Evolutionary conservation across 345 rosid genomes (phyloP).

Genomic region (Pugionium cornutum): DNA sequence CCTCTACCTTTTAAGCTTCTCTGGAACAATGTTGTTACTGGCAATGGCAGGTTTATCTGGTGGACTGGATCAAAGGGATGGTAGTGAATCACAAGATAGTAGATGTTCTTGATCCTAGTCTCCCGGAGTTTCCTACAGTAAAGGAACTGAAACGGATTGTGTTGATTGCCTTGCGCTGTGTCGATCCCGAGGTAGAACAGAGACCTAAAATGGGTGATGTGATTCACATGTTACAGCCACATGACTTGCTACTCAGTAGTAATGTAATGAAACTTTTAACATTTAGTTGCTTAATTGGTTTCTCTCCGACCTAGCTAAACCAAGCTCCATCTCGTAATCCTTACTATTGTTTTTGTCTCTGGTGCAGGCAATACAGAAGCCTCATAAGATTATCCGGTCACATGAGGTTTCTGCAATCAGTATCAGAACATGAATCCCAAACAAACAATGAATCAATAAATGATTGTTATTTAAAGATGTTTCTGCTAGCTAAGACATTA

Average conservation of each 20-base stretch:
- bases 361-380: conserved; percentile 39
- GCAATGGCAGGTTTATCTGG: conserved; percentile 55
- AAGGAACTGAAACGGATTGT: conserved; percentile 66
- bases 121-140: conserved; percentile 51
- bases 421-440: conserved; percentile 35
- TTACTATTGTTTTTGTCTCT: conserved; percentile 2
- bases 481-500: not conserved
- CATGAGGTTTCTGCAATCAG: conserved; percentile 9
- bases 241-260: conserved; percentile 54
- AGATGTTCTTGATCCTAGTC: conserved; percentile 58
- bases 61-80: conserved; percentile 74
- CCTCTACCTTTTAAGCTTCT: not conserved
- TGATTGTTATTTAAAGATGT: not conserved
- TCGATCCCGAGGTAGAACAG: conserved; percentile 54
- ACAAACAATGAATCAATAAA: too few relatives aligned
- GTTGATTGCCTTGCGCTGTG: conserved; percentile 67
- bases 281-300: conserved; percentile 7
- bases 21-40: conserved; percentile 4
- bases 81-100: conserved; percentile 51
- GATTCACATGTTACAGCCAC: conserved; percentile 72
- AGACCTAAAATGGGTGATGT: conserved; percentile 80
- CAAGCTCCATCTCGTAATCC: not conserved
- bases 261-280: conserved; percentile 49
- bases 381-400: conserved; percentile 34
- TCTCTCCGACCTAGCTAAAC: not conserved